Conservation (phyloP, 371 early-diverging fungal genomes). For the Capillidium rhysosporum region DNA sequence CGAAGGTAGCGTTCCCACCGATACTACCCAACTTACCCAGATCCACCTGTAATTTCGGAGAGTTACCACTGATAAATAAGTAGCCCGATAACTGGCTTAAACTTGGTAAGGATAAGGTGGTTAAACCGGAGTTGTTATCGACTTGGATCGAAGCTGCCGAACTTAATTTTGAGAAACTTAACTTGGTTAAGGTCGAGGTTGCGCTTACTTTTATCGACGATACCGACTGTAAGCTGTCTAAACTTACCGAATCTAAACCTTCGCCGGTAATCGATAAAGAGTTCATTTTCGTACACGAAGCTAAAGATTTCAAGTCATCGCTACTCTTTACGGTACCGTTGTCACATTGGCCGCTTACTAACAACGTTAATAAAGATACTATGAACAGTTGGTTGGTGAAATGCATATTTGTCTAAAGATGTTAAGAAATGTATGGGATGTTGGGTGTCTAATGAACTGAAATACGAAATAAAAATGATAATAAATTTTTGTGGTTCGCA, state of each 20-base stretch:
- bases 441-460: too few species aligned
- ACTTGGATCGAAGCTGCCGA: not conserved
- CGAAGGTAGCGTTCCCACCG: constrained; percentile 3
- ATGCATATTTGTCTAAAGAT: too few species aligned
- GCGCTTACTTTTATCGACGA: not conserved
- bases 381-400: not conserved
- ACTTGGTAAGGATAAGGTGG: not conserved
- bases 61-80: constrained; percentile 2
- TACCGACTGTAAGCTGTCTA: not conserved
- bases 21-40: not conserved
- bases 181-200: not conserved
- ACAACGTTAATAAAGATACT: not conserved
- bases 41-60: not conserved
- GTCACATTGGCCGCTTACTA: not conserved
- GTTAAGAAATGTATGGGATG: too few species aligned
- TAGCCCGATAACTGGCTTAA: not conserved
- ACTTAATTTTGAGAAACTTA: not conserved
- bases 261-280: constrained; percentile 1
- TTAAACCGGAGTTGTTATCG: constrained; percentile 4
- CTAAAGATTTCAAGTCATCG: not conserved
- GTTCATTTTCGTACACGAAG: not conserved
- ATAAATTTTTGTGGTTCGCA: too few species aligned
- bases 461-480: too few species aligned
- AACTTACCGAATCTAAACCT: not conserved
- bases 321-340: not conserved